Conservation (phyloP, 176 grass and related monocot genomes). For the Oryza glaberrima region DNA sequence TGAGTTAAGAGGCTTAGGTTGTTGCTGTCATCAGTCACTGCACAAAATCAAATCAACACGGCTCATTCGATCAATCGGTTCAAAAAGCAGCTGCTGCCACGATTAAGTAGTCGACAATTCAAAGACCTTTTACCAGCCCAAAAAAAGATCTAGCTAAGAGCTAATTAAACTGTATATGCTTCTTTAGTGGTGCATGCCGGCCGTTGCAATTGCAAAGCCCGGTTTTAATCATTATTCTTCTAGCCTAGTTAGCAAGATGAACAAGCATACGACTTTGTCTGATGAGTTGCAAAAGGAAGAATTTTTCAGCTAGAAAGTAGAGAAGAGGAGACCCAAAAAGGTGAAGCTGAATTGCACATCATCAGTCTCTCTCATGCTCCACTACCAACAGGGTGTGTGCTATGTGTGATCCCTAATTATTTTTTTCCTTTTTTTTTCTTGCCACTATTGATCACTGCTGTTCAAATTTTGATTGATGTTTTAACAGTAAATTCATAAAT, state of each 20-base stretch:
- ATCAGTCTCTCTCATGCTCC: no score
- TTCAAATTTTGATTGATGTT: no score
- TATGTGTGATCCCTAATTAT: no score
- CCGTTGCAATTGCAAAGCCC: slow-evolving; percentile 31
- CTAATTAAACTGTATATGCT: slow-evolving; percentile 20
- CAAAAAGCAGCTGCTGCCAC: background rate
- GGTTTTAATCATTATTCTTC: slow-evolving; percentile 10
- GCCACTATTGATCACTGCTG: no score
- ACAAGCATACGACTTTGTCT: slow-evolving; percentile 33
- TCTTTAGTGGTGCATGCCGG: slow-evolving; percentile 38
- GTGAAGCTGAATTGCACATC: slow-evolving; percentile 16
- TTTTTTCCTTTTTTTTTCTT: no score
- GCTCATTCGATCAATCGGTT: background rate
- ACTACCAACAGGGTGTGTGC: no score
- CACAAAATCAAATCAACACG: background rate
- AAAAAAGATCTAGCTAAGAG: background rate
- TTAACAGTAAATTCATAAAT: no score
- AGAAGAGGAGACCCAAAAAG: background rate
- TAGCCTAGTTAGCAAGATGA: slow-evolving; percentile 39
- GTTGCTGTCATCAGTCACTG: background rate
- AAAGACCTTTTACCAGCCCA: background rate
- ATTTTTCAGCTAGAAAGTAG: background rate
- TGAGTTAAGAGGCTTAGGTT: background rate
- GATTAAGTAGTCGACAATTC: slow-evolving; percentile 23
- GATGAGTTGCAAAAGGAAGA: background rate